Evolutionary conservation across 2,329 filamentous ascomycete genomes (phyloP).

Genomic region (Penicillium sp.): DNA sequence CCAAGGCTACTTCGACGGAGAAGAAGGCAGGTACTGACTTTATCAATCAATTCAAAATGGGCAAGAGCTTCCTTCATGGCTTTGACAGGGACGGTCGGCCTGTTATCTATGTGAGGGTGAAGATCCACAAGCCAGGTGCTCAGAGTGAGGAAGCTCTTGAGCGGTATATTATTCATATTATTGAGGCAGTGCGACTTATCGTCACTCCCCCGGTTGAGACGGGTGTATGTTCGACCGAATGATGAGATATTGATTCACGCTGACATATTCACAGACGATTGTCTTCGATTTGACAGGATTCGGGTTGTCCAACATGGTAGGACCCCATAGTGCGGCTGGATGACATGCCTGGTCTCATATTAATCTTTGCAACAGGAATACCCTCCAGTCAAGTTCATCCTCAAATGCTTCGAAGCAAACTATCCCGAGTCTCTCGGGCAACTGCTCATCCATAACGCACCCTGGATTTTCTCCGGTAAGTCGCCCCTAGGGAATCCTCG

Average conservation of each 20-base stretch:
- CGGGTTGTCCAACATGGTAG: slow-evolving; percentile 84
- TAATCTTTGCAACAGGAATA: slow-evolving; percentile 63
- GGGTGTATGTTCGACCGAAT: slow-evolving; percentile 59
- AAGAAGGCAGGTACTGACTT: slow-evolving; percentile 18
- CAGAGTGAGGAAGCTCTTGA: slow-evolving; percentile 79
- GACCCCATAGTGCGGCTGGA: slow-evolving; percentile 8
- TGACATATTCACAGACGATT: slow-evolving; percentile 59
- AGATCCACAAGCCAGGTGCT: slow-evolving; percentile 75
- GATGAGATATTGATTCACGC: neutral
- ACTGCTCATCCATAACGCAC: slow-evolving; percentile 87
- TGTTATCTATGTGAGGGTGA: slow-evolving; percentile 75
- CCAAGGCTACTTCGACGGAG: slow-evolving; percentile 1
- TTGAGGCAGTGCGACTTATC: slow-evolving; percentile 81
- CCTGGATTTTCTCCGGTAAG: slow-evolving; percentile 88
- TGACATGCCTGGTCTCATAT: neutral
- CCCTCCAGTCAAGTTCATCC: slow-evolving; percentile 94
- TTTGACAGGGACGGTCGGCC: slow-evolving; percentile 56
- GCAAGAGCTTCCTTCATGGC: slow-evolving; percentile 21
- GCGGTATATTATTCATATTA: slow-evolving; percentile 82
- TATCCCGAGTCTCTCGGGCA: slow-evolving; percentile 88
- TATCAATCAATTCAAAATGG: slow-evolving; percentile 19
- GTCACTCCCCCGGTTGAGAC: slow-evolving; percentile 77
- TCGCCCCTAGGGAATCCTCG: neutral
- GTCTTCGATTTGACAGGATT: slow-evolving; percentile 94
- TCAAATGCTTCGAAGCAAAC: slow-evolving; percentile 97